These are phyloP conservation scores for Marasmius fiardii DNA, from an alignment of 1,284 basidiomycete species.

Conservation along the genomic window DNA sequence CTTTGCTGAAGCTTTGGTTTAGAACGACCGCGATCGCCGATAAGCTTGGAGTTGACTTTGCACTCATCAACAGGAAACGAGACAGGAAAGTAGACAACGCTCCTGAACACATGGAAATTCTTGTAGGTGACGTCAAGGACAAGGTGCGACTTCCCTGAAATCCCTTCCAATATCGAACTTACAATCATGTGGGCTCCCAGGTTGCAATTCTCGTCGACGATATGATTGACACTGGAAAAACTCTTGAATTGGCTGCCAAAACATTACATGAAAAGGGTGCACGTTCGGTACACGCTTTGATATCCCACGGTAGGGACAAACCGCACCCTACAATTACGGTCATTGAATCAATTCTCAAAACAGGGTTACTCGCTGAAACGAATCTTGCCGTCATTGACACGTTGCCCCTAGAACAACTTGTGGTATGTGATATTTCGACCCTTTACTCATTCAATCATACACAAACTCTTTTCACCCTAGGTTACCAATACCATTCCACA, in stretches of 20 bases:
- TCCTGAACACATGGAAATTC: conserved; percentile 85
- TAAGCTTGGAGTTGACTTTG: conserved; percentile 94
- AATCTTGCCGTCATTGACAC: conserved; percentile 75
- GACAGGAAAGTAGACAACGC: conserved; percentile 55
- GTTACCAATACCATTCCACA: conserved; percentile 47
- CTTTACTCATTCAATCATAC: background rate
- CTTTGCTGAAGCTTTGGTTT: conserved; percentile 13
- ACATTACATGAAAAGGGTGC: conserved; percentile 90
- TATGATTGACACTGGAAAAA: conserved; percentile 96
- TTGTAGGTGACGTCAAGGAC: conserved; percentile 95
- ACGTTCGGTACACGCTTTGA: conserved; percentile 82
- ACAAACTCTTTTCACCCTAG: conserved; percentile 16
- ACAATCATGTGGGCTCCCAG: conserved; percentile 31
- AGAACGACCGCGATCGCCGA: conserved; percentile 95
- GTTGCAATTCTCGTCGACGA: conserved; percentile 95
- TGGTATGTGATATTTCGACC: conserved; percentile 58
- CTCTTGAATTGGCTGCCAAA: conserved; percentile 81
- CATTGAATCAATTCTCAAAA: background rate
- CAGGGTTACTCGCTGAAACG: conserved; percentile 85
- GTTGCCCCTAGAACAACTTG: conserved; percentile 83
- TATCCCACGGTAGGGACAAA: conserved; percentile 78
- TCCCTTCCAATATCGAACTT: conserved; percentile 1
- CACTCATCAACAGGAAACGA: conserved; percentile 92
- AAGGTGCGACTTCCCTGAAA: conserved; percentile 52
- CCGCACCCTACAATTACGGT: conserved; percentile 6